Conservation (phyloP, 1,284 basidiomycete species). For the Ganoderma leucocontextum region DNA sequence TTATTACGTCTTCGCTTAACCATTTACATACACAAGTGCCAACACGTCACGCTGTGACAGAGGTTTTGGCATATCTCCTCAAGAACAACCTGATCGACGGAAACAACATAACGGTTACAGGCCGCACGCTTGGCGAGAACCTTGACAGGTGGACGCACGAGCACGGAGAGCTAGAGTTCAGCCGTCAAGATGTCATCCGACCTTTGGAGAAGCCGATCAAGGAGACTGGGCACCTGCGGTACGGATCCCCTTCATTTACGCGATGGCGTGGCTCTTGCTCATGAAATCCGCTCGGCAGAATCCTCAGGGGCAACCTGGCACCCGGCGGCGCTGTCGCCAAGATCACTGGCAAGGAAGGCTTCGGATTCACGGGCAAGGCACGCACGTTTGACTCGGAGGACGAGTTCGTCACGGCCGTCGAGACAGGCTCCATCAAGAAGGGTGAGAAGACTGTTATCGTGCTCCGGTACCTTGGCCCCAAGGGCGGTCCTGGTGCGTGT, state of each 20-base stretch:
- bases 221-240: conserved; percentile 87
- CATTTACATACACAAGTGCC: neutral
- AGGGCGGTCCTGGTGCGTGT: conserved; percentile 82
- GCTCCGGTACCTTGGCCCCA: conserved; percentile 88
- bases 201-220: conserved; percentile 91
- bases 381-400: conserved; percentile 87
- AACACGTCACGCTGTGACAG: conserved; percentile 48
- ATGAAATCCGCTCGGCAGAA: conserved; percentile 50
- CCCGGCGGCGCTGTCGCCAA: conserved; percentile 94
- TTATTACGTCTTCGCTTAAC: conserved; percentile 23
- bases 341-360: conserved; percentile 93
- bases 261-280: conserved; percentile 11
- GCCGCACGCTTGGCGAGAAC: conserved; percentile 88
- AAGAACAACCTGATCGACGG: conserved; percentile 88
- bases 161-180: conserved; percentile 75
- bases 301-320: conserved; percentile 88
- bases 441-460: conserved; percentile 93
- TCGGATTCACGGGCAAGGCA: conserved; percentile 85
- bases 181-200: conserved; percentile 82
- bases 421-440: conserved; percentile 80
- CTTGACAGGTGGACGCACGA: conserved; percentile 84
- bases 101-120: conserved; percentile 88
- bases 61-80: conserved; percentile 83
- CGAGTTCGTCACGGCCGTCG: conserved; percentile 83
- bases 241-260: conserved; percentile 29